Conservation (phyloP, 305 asterid genomes). For the Salvia sclarea region DNA sequence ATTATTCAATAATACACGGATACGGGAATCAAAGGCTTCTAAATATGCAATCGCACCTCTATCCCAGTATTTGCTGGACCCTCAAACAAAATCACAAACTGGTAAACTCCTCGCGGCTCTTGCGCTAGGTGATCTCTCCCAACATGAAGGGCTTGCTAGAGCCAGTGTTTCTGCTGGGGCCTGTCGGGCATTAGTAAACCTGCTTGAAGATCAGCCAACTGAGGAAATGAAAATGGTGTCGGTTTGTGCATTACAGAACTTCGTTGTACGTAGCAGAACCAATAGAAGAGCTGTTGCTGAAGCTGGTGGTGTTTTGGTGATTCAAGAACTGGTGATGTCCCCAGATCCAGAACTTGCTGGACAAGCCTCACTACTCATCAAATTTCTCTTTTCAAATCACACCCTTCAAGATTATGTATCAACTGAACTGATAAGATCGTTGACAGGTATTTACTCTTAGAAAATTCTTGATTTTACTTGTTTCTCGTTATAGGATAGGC, state of each 20-base stretch:
- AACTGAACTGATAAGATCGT: slow-evolving; percentile 70
- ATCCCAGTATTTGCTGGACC: slow-evolving; percentile 84
- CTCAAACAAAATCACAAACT: slow-evolving; percentile 76
- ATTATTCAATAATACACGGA: slow-evolving; percentile 58
- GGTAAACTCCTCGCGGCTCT: slow-evolving; percentile 81
- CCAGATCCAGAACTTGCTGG: slow-evolving; percentile 59
- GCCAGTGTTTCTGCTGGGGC: slow-evolving; percentile 75
- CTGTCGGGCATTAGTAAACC: slow-evolving; percentile 66
- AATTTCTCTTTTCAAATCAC: slow-evolving; percentile 78
- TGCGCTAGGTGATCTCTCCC: slow-evolving; percentile 87
- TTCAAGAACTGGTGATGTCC: slow-evolving; percentile 72
- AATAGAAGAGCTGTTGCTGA: slow-evolving; percentile 91
- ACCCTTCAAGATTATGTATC: slow-evolving; percentile 89
- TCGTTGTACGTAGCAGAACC: slow-evolving; percentile 79
- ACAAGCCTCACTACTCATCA: slow-evolving; percentile 74
- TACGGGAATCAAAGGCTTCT: slow-evolving; percentile 77
- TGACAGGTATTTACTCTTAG: slow-evolving; percentile 61
- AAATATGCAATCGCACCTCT: slow-evolving; percentile 85
- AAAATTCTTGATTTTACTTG: slow-evolving; percentile 8
- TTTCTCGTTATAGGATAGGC: slow-evolving; percentile 13
- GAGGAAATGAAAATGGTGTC: slow-evolving; percentile 84
- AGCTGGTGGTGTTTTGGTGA: slow-evolving; percentile 75
- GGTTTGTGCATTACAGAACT: slow-evolving; percentile 81
- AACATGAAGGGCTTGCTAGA: slow-evolving; percentile 85
- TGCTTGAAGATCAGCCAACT: slow-evolving; percentile 81